Conservation (phyloP, 2,329 filamentous ascomycete species). For the Xylariaceae sp. region DNA sequence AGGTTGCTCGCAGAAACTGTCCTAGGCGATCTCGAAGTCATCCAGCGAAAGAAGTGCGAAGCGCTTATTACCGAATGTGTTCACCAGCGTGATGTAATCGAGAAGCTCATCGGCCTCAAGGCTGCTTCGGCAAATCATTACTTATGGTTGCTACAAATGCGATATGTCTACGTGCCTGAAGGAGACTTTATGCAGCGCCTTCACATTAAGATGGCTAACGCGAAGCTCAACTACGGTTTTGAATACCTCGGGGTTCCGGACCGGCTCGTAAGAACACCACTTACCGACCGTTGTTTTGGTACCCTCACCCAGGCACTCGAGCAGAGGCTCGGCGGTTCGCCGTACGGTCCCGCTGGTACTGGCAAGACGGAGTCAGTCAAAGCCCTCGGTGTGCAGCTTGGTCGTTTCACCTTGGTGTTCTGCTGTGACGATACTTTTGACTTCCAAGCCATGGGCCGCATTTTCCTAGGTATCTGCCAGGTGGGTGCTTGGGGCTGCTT, state of each 20-base stretch:
- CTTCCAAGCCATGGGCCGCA: slow-evolving; percentile 99
- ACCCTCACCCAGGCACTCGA: slow-evolving; percentile 94
- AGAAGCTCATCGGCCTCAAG: slow-evolving; percentile 72
- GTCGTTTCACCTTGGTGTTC: slow-evolving; percentile 96
- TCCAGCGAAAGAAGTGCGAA: slow-evolving; percentile 93
- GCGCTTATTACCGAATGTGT: slow-evolving; percentile 98
- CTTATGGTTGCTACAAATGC: slow-evolving; percentile 94
- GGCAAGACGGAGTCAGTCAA: slow-evolving; percentile 99
- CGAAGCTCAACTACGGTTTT: slow-evolving; percentile 91
- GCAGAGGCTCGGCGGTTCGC: slow-evolving; percentile 91
- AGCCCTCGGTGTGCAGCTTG: slow-evolving; percentile 90
- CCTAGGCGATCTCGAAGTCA: slow-evolving; percentile 78
- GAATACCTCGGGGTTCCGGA: slow-evolving; percentile 97
- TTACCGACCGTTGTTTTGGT: slow-evolving; percentile 97
- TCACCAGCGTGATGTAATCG: slow-evolving; percentile 90
- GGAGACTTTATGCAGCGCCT: slow-evolving; percentile 80
- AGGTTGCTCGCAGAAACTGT: slow-evolving; percentile 84
- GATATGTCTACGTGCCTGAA: slow-evolving; percentile 80
- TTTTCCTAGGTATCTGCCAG: slow-evolving; percentile 98
- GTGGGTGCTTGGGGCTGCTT: slow-evolving; percentile 99
- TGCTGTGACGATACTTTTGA: slow-evolving; percentile 99
- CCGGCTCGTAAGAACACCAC: slow-evolving; percentile 88
- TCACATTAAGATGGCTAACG: slow-evolving; percentile 94
- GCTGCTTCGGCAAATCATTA: slow-evolving; percentile 77
- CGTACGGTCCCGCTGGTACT: slow-evolving; percentile 94